Evolutionary conservation across 768 basidiomycete genomes (phyloP).

Genomic region (Asterophora lycoperdoides): DNA sequence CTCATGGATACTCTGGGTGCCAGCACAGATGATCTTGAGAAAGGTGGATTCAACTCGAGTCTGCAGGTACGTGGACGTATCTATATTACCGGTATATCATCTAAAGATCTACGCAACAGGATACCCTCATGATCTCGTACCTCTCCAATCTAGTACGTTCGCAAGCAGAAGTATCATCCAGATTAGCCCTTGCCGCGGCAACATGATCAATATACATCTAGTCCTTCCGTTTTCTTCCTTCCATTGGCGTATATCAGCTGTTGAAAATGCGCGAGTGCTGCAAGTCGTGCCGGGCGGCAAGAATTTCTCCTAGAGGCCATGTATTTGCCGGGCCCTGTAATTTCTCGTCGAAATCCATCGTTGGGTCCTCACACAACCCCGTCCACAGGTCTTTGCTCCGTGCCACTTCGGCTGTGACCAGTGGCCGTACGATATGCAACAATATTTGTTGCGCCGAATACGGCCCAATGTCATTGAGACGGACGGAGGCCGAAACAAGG

Average conservation of each 20-base stretch:
- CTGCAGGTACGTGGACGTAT: slow-evolving; percentile 51
- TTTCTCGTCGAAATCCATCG: slow-evolving; percentile 34
- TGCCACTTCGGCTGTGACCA: slow-evolving; percentile 54
- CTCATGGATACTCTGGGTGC: slow-evolving; percentile 82
- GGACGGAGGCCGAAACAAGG: slow-evolving; percentile 86
- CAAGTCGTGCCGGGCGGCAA: slow-evolving; percentile 85
- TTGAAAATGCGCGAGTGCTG: slow-evolving; percentile 98
- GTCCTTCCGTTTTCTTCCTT: background rate
- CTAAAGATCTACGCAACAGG: slow-evolving; percentile 40
- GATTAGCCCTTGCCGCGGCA: slow-evolving; percentile 70
- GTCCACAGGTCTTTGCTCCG: slow-evolving; percentile 49
- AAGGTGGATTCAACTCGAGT: slow-evolving; percentile 69
- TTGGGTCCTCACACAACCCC: slow-evolving; percentile 29
- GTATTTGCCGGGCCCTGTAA: slow-evolving; percentile 74
- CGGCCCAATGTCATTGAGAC: slow-evolving; percentile 89
- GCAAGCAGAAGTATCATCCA: slow-evolving; percentile 88
- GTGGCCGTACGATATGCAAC: slow-evolving; percentile 61
- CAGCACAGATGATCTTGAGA: slow-evolving; percentile 66
- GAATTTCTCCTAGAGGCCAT: slow-evolving; percentile 94
- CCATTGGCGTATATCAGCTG: slow-evolving; percentile 38
- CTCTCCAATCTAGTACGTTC: slow-evolving; percentile 89
- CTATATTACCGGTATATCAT: slow-evolving; percentile 13
- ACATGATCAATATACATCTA: slow-evolving; percentile 27
- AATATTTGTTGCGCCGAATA: slow-evolving; percentile 89
- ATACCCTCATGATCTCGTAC: slow-evolving; percentile 93